Evolutionary conservation across 805 yeast genomes (phyloP), one percentile per base, ranked within the genome.

Genomic region (Ogataea minuta): DNA sequence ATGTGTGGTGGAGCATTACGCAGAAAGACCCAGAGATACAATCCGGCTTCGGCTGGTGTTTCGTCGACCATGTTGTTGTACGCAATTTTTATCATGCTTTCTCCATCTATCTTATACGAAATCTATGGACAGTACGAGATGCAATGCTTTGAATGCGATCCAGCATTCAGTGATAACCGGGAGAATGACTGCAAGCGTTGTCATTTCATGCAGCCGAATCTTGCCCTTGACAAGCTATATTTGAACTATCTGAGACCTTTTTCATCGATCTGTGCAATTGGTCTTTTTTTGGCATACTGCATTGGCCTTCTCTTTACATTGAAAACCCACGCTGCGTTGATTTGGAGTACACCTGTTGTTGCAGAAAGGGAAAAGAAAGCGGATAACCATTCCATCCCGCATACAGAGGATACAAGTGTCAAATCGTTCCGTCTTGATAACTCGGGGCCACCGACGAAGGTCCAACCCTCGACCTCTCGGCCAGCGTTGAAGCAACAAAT

Each of bases 1-100:
- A 93, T 93, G 99, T 88, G 96, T 63, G 95, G 96, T 13, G 99
- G 99, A 46, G 98, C 99, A 0, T 64, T 90, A 25, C 84, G 80
- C 43, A 68, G 96, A 40, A 93, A 93, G 56, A 91, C 98, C 0
- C 99, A 91, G 60, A 66, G 96, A 44, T 93, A 93, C 60, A 93
- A 93, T 56, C 98, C 99, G 1, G 79, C 91, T 29, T 84, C 95
- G 40, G 98, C 99, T 0, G 96, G 98, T 46, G 99, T 93, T 2
- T 86, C 95, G 4, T 89, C 96, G 0, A 93, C 99, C 2, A 87
- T 93, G 96, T 69, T 93, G 36, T 69, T 93, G 37, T 93, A 83
- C 67, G 95, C 97, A 3, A 77, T 88, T 66, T 77, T 89, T 34
- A 93, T 86, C 2, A 88, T 90, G 79, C 79, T 93, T 63, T 84